phyloP scores from a whole-genome alignment of 1,139 yeast genomes.

The Arxiozyma slooffiae region DNA sequence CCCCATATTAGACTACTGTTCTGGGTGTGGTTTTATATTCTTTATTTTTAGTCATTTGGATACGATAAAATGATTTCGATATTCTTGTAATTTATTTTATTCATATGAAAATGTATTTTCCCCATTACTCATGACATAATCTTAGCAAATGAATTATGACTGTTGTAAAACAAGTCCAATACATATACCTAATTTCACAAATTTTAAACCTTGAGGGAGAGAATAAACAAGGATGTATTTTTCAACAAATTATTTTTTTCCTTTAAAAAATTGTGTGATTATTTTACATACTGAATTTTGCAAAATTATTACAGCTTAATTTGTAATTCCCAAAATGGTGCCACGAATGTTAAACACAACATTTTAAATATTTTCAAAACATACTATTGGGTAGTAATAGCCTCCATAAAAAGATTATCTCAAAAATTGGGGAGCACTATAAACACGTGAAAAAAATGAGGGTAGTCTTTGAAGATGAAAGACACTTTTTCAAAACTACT shows the following conservation, averaged over 20 bases:
- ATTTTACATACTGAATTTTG: not conserved
- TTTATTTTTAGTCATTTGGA: not conserved
- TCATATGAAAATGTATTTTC: not conserved
- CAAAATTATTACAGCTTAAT: too few species aligned
- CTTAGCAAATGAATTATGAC: not conserved
- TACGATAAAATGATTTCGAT: too few species aligned
- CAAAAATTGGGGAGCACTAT: too few species aligned
- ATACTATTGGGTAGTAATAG: too few species aligned
- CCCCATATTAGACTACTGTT: not conserved
- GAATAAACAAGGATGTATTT: too few species aligned
- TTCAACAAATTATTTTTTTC: not conserved
- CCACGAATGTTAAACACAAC: too few species aligned
- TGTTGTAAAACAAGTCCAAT: not conserved
- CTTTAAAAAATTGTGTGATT: too few species aligned
- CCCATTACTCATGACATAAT: not conserved
- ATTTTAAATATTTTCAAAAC: too few species aligned
- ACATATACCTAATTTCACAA: too few species aligned
- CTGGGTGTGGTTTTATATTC: not conserved
- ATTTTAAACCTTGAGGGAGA: not conserved
- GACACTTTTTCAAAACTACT: not conserved
- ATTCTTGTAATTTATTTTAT: not conserved
- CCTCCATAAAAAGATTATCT: too few species aligned
- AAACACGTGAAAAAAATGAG: too few species aligned
- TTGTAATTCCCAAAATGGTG: too few species aligned
- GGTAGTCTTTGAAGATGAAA: not conserved